Base-by-base conservation (phyloP, 2,329 filamentous ascomycete species). In the Elsinoe necatrix region DNA sequence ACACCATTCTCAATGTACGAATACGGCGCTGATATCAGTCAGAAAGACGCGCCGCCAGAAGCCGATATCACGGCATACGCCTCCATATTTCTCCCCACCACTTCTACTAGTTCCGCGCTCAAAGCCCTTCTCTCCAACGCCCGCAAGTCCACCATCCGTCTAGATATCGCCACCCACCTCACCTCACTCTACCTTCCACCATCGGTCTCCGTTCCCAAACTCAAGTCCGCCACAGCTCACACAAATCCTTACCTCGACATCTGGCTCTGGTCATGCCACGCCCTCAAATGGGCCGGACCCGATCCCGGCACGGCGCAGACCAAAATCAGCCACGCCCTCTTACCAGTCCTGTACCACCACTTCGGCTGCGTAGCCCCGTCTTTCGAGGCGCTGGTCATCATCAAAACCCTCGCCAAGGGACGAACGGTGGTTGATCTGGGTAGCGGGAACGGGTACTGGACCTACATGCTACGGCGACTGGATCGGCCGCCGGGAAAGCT, bases 291-390 rank as follows among this genome's bases (percentile, higher is more conserved):
- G 83, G 78, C 77, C 51, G 83, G 84, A 1, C 82, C 85, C 2
- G 71, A 78, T 65, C 69, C 73, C 12, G 70, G 71, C 34, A 80
- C 83, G 2, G 75, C 73, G 14, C 70, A 75, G 23, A 76, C 79
- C 3, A 76, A 74, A 54, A 77, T 75, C 58, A 80, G 78, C 51
- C 86, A 90, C 69, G 84, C 86, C 63, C 75, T 87, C 5, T 76
- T 89, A 7, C 86, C 86, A 1, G 74, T 89, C 16, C 76, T 89
- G 56, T 89, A 89, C 77, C 86, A 89, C 71, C 86, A 90, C 69
- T 89, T 89, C 68, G 85, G 85, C 52, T 90, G 86, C 70, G 80
- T 80, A 1, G 82, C 82, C 18, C 86, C 86, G 0, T 81, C 79
- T 8, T 84, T 85, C 67, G 84, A 88, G 63, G 75, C 80, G 1